These are phyloP conservation scores for Onygena corvina DNA, from an alignment of 2,329 filamentous ascomycete genomes.

Conservation along the genomic window DNA sequence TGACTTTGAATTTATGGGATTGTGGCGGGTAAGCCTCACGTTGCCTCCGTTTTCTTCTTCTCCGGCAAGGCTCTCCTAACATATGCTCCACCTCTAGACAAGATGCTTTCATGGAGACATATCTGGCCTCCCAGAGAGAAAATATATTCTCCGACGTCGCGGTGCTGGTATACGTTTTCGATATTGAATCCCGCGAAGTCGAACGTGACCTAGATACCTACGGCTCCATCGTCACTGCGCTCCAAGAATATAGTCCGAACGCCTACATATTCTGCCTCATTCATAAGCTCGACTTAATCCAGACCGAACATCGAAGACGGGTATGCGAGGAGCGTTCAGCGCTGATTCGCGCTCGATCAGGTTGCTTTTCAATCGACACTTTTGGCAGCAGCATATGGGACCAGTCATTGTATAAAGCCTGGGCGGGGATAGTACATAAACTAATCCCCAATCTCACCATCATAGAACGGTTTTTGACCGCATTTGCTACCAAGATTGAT, in stretches of 20 bases:
- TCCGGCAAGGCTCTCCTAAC: background rate
- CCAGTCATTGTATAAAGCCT: slow-evolving; percentile 93
- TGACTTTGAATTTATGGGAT: slow-evolving; percentile 96
- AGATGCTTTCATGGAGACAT: slow-evolving; percentile 98
- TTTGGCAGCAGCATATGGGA: slow-evolving; percentile 98
- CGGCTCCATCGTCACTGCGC: slow-evolving; percentile 73
- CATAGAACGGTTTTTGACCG: slow-evolving; percentile 74
- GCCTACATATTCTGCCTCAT: slow-evolving; percentile 89
- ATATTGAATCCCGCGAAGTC: slow-evolving; percentile 91
- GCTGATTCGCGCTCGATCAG: slow-evolving; percentile 63
- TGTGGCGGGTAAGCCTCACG: slow-evolving; percentile 60
- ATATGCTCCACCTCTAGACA: slow-evolving; percentile 45
- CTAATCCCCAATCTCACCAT: slow-evolving; percentile 84
- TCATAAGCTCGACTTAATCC: slow-evolving; percentile 97
- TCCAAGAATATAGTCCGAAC: slow-evolving; percentile 67
- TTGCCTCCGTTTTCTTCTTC: background rate
- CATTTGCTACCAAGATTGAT: slow-evolving; percentile 73
- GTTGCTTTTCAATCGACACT: slow-evolving; percentile 62
- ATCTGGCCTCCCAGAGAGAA: slow-evolving; percentile 84
- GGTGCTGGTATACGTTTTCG: slow-evolving; percentile 97
- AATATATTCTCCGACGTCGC: slow-evolving; percentile 96
- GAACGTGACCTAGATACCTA: slow-evolving; percentile 89
- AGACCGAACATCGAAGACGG: slow-evolving; percentile 61
- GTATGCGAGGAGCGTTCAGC: slow-evolving; percentile 76
- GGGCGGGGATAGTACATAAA: slow-evolving; percentile 96